Percentiles rank a stretch among this genome's conserved stretches.
Conservation (phyloP, 2,329 filamentous ascomycete species). For the Pyrenophora seminiperda region DNA sequence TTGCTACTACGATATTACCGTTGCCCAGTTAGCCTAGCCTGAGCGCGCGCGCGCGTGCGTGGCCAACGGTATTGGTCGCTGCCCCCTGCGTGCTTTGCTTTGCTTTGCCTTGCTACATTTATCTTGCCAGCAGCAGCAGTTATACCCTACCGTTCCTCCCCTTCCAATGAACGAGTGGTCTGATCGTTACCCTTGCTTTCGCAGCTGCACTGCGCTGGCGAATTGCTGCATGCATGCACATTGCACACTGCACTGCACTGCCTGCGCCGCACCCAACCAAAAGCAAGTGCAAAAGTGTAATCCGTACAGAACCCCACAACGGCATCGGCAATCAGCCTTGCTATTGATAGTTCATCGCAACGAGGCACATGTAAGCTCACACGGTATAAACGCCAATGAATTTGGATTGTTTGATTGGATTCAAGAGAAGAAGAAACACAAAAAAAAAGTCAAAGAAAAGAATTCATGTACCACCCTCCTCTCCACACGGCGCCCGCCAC, state of each 20-base stretch:
- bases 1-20: too few relatives aligned
- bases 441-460: conserved; percentile 3
- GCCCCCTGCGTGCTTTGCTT: too few relatives aligned
- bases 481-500: neutral
- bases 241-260: conserved; percentile 9
- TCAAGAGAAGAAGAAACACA: neutral
- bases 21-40: too few relatives aligned
- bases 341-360: conserved; percentile 1
- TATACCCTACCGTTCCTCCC: too few relatives aligned
- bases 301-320: too few relatives aligned
- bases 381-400: conserved; percentile 10
- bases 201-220: neutral
- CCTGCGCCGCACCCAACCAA: conserved; percentile 3
- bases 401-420: conserved; percentile 4
- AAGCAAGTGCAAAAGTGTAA: too few relatives aligned
- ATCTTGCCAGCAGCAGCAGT: too few relatives aligned
- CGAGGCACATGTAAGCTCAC: neutral
- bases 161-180: conserved; percentile 15
- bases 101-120: too few relatives aligned
- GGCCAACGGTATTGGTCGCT: too few relatives aligned
- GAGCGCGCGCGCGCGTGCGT: too few relatives aligned
- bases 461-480: conserved; percentile 8
- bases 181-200: neutral
- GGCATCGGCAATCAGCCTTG: neutral
- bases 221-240: conserved; percentile 5